Conservation (phyloP, 176 grass and related monocot genomes). For the Panicum miliaceum region DNA sequence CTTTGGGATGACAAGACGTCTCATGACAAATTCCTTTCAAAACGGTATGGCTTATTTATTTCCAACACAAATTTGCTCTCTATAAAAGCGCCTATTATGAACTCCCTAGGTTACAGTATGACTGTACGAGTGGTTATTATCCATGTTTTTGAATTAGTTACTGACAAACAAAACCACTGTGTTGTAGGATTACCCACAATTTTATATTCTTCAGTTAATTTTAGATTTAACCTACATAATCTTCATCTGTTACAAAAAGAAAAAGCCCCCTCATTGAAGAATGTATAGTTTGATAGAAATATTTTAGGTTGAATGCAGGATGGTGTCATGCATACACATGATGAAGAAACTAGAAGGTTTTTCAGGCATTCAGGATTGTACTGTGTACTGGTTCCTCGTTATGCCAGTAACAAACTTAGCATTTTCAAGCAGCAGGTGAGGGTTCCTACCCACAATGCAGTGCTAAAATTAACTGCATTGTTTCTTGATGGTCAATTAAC, state of each 20-base stretch:
- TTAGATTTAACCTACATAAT: background rate
- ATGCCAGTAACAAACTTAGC: conserved; percentile 75
- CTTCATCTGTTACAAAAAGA: background rate
- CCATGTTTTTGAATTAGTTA: no score
- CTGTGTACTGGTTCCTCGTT: conserved; percentile 66
- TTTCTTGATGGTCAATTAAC: background rate
- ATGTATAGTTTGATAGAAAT: conserved; percentile 29
- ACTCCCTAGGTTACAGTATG: no score
- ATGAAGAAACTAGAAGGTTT: conserved; percentile 68
- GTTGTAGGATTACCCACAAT: background rate
- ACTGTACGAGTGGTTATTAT: no score
- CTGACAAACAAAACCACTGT: no score
- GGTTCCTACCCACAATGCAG: background rate
- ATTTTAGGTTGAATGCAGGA: conserved; percentile 56
- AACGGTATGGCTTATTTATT: conserved; percentile 46
- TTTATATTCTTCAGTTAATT: background rate
- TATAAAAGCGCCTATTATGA: no score
- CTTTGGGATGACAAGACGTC: conserved; percentile 83
- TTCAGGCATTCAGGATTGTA: conserved; percentile 67
- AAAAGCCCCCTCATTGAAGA: background rate
- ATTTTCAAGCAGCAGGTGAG: conserved; percentile 82
- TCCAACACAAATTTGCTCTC: no score
- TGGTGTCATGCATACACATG: conserved; percentile 73
- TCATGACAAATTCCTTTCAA: conserved; percentile 68
- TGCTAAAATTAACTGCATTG: background rate